Evolutionary conservation across 352 stramenopile species (phyloP), one percentile per base, ranked within the genome.

Genomic region (Plasmopara muralis): DNA sequence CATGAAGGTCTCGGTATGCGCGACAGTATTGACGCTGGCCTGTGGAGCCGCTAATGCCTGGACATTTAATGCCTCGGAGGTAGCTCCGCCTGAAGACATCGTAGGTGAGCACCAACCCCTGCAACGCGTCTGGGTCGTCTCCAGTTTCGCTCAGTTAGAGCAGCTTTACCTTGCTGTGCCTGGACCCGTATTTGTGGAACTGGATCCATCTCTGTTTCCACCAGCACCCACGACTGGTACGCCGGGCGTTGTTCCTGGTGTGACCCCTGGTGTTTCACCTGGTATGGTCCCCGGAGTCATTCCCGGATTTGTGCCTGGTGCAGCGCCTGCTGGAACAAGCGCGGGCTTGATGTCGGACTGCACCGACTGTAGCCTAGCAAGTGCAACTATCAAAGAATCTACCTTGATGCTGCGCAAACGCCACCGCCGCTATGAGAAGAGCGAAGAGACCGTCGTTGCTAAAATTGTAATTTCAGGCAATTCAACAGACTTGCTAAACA

Each of bases 381-480:
- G 42, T 13, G 49, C 61, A 14, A 58, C 55, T 28, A 72, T 78
- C 39, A 50, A 67, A 37, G 64, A 77, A 39, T 57, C 66, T 16
- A 62, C 46, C 1, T 68, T 60, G 42, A 66, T 69, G 49, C 34
- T 82, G 16, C 71, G 55, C 57, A 70, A 70, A 18, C 62, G 58
- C 47, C 52, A 51, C 45, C 58, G 57, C n/a, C 53, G 45, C 10
- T 34, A 57, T 15, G 29, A 68, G 8, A 51, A 62, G 33, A 37
- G 33, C 13, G 53, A 63, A 9, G 63, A 73, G 50, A 46, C 42
- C 4, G 46, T 83, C 2, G 67, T 83, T 43, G 72, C 72, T 30
- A 77, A 60, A 43, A 69, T 87, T 37, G 64, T 78, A 43, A 53
- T 87, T 44, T 72, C 66, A 37, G 69, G 75, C 47, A 77, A 83